These are phyloP conservation scores for Tylopilus balloui DNA, from an alignment of 768 basidiomycete species.

Conservation along the genomic window DNA sequence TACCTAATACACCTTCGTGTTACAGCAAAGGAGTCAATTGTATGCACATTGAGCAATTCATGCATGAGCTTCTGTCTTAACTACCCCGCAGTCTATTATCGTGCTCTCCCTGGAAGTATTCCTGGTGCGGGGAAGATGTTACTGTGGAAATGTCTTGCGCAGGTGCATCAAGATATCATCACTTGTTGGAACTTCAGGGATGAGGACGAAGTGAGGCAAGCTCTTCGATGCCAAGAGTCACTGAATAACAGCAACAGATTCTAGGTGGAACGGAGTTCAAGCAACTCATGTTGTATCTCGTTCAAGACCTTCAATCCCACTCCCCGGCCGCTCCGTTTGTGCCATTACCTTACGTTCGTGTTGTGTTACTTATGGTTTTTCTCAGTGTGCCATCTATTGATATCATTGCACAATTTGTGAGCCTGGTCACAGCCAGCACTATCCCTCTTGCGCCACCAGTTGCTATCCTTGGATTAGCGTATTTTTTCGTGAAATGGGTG, in stretches of 20 bases:
- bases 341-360: neutral
- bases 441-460: slow-evolving; percentile 2
- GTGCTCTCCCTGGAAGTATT: neutral
- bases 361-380: neutral
- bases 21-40: slow-evolving; percentile 6
- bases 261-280: neutral
- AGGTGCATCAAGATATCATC: slow-evolving; percentile 6
- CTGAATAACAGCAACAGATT: neutral
- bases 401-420: slow-evolving; percentile 1
- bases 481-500: slow-evolving; percentile 5
- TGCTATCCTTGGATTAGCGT: slow-evolving; percentile 4
- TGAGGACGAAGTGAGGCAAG: neutral
- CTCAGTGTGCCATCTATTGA: neutral
- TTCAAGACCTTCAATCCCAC: neutral
- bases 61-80: neutral
- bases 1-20: neutral
- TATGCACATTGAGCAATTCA: neutral
- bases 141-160: slow-evolving; percentile 2
- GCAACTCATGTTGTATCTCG: slow-evolving; percentile 5
- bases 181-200: slow-evolving; percentile 10
- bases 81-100: neutral
- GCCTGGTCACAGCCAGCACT: neutral
- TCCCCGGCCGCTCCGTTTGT: neutral
- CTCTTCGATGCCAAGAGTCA: neutral
- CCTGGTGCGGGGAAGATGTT: neutral